Base-by-base conservation (phyloP, 306 rosid species). In the Senna siamea region DNA sequence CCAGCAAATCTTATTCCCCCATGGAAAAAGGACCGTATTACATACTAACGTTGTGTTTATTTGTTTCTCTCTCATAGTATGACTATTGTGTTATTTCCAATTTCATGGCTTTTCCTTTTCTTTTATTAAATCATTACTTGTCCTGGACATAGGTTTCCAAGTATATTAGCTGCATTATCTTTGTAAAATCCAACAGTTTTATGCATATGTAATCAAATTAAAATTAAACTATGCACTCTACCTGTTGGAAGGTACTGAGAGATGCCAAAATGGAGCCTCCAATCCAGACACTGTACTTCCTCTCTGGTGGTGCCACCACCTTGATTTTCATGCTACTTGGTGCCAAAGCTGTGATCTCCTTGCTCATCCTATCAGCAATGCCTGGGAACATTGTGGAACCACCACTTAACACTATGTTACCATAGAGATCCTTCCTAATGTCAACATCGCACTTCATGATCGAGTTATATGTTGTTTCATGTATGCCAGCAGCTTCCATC, bases 161-260 rank as follows among this genome's bases (percentile, higher is more conserved):
- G 5, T 56, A 22, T 19, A 35, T 65, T 59, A 48, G 59, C 17
- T 35, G 30, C 52, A 38, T 14, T 23, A 59, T 48, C 32, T 50
- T 26, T 56, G 26, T 34, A 66, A 48, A 65, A 35, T n/a, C 70
- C 11, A 15, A 20, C 30, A 54, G 61, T n/a, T 26, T 18, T 43
- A 40, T 48, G 62, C 48, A 63, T 6, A 47, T 58, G 19, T 26
- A 38, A 10, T 5, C 1, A 37, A 37, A 37, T 4, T 44, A 6
- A 59, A 8, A 51, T 2, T 7, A 10, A 32, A 6, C 22, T 3
- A 18, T 37, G 58, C 23, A 67, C 12, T 28, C 11, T 89, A 93
- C 98, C 98, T 93, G 98, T 85, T 93, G 98, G 97, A 93, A 93
- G 84, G 98, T 93, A 89, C 97, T 93, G 86, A 93, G 98, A 64